A percentile compares a stretch with the other conserved stretches of the same genome.
Evolutionary conservation across 768 basidiomycete genomes (phyloP).

Genomic region (Agrocybe praecox): DNA sequence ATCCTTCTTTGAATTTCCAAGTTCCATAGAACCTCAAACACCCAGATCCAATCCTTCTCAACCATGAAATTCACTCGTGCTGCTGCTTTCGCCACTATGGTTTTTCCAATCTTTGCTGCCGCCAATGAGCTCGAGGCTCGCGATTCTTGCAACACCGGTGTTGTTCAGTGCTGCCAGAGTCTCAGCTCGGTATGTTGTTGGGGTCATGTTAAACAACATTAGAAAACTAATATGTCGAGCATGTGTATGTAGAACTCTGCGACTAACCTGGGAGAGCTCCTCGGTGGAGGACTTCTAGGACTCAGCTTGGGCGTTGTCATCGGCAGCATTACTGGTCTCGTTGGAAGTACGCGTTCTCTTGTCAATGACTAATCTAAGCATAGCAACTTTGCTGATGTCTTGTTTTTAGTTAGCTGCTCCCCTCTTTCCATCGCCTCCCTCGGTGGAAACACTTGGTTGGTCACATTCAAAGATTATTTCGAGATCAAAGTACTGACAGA

Average conservation of each 20-base stretch:
- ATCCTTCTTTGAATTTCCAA: too few relatives aligned
- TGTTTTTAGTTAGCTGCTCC: constrained; percentile 15
- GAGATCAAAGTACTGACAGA: not conserved
- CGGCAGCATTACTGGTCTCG: constrained; percentile 8
- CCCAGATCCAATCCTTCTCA: not conserved
- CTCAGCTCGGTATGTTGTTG: not conserved
- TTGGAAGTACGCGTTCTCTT: not conserved
- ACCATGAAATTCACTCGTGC: constrained; percentile 1
- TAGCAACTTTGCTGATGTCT: not conserved
- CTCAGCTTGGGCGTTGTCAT: constrained; percentile 10
- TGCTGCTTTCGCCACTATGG: constrained; percentile 2
- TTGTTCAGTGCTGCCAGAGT: constrained; percentile 8
- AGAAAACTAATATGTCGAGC: not conserved
- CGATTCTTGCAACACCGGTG: constrained; percentile 7
- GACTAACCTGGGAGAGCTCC: constrained; percentile 1
- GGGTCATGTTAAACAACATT: not conserved
- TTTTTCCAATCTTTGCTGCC: constrained; percentile 11
- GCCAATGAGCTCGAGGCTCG: constrained; percentile 7
- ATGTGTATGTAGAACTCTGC: not conserved
- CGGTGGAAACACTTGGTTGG: constrained; percentile 17
- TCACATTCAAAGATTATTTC: not conserved
- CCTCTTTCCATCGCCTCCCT: constrained; percentile 14
- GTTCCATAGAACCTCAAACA: not conserved
- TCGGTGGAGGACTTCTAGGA: constrained; percentile 12
- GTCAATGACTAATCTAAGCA: not conserved